Percentiles rank a stretch among this genome's conserved stretches.
Evolutionary conservation across 2,329 filamentous ascomycete genomes (phyloP).

Genomic region (Dactylella cylindrospora): DNA sequence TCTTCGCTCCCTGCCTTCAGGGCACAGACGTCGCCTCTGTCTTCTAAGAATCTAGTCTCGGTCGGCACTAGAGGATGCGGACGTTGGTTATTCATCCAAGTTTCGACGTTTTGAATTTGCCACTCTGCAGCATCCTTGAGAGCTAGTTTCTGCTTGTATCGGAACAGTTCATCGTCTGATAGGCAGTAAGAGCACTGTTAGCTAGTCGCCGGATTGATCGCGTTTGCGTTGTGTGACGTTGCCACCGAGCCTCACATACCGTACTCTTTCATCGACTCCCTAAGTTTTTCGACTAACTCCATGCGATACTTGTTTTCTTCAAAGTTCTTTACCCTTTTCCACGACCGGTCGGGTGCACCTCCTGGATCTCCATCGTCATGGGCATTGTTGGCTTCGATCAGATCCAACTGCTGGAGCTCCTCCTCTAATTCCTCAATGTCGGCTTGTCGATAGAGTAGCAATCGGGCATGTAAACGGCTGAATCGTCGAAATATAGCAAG

Average conservation of each 20-base stretch:
- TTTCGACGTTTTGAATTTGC: constrained; percentile 27
- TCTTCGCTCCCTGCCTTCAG: constrained; percentile 24
- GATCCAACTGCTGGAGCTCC: constrained; percentile 19
- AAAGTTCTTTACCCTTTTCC: constrained; percentile 31
- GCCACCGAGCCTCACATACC: constrained; percentile 12
- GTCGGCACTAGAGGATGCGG: constrained; percentile 28
- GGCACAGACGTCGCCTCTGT: constrained; percentile 16
- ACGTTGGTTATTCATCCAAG: constrained; percentile 31
- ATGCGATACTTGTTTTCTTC: constrained; percentile 35
- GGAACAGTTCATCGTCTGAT: constrained; percentile 32
- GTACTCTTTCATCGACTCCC: constrained; percentile 34
- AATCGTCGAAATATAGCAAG: constrained; percentile 37
- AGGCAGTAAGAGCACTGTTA: background rate
- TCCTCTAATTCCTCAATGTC: constrained; percentile 39
- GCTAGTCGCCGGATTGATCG: no score
- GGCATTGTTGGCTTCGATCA: constrained; percentile 17
- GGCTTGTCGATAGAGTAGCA: constrained; percentile 38
- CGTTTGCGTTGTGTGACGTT: background rate
- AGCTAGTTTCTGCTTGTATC: constrained; percentile 33
- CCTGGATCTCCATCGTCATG: constrained; percentile 5
- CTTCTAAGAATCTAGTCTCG: constrained; percentile 18
- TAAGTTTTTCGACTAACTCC: constrained; percentile 19
- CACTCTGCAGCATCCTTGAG: constrained; percentile 13
- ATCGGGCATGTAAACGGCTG: constrained; percentile 19
- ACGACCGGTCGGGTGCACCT: constrained; percentile 20